Base-by-base conservation (phyloP, 495 filamentous ascomycete genomes). In the Penicillium salamii region DNA sequence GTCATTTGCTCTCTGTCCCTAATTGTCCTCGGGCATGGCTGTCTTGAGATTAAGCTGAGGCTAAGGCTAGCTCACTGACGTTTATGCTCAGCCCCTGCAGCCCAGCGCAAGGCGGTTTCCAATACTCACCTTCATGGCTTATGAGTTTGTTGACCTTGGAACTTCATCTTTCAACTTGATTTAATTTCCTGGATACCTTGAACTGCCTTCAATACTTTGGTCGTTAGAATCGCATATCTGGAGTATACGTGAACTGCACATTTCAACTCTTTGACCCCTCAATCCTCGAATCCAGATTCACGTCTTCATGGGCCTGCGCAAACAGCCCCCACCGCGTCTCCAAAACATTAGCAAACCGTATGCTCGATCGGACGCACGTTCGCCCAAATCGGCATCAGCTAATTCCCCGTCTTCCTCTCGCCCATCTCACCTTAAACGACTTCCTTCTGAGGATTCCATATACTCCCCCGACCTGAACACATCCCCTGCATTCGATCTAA, bases 301-400 rank as follows among this genome's bases (percentile, higher is more conserved):
- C 38, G 65, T 56, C 64, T 72, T 72, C 58, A 75, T 75, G 72
- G 72, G 73, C 55, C 59, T 75, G 58, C 69, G 72, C 53, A 75
- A 75, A 60, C 63, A 58, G 59, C 67, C 70, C 52, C 72, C 72
- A 46, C 70, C 70, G 42, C 69, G 66, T 42, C 66, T 75, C 41
- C 55, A 72, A 37, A 65, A 66, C 51, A 62, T 69, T 38, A 56
- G 54, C 33, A 65, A 69, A 63, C 53, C 63, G 44, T 62, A 62
- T 62, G 58, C 55, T 55, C 60, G 57, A 48, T 50, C 63, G 17
- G 60, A 61, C 33, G 48, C 58, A 41, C 56, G 58, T 37, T 59
- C 59, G 20, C 47, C 61, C 8, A 26, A 26, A 26, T 26, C 23
- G 11, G 32, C 43, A 18, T 69, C 67, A 24, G 46, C 61, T n/a